These are phyloP conservation scores for Geotrichum armillariae DNA, from an alignment of 1,139 yeast species.

Conservation along the genomic window DNA sequence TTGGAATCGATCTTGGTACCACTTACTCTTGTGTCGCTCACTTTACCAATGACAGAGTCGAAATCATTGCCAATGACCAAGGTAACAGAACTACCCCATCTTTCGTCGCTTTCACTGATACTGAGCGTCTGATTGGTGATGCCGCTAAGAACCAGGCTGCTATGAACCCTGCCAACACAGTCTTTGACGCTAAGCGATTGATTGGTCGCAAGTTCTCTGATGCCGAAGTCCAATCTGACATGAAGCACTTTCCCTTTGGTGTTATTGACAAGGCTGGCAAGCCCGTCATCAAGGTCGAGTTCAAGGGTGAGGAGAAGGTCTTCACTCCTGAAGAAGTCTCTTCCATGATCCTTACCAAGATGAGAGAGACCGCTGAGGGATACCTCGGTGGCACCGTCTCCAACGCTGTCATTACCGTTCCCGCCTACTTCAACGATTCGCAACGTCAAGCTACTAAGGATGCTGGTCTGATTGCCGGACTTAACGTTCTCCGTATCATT, in stretches of 20 bases:
- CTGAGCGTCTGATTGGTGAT: slow-evolving; percentile 97
- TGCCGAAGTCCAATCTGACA: slow-evolving; percentile 86
- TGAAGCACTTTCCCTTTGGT: slow-evolving; percentile 96
- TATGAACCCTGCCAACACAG: slow-evolving; percentile 93
- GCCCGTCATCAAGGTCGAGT: slow-evolving; percentile 89
- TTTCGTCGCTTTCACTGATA: slow-evolving; percentile 93
- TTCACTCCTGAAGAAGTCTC: slow-evolving; percentile 97
- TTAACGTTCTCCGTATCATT: slow-evolving; percentile 89
- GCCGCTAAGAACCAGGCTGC: slow-evolving; percentile 99
- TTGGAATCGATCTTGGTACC: slow-evolving; percentile 93
- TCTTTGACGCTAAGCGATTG: slow-evolving; percentile 95
- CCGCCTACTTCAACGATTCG: slow-evolving; percentile 95
- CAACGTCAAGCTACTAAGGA: slow-evolving; percentile 98
- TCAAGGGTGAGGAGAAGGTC: slow-evolving; percentile 88
- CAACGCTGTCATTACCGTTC: slow-evolving; percentile 91
- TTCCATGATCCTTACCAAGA: slow-evolving; percentile 90
- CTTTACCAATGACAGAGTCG: slow-evolving; percentile 87
- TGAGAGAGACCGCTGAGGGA: slow-evolving; percentile 95
- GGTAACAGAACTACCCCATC: slow-evolving; percentile 99
- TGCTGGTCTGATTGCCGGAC: slow-evolving; percentile 95
- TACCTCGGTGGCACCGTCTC: slow-evolving; percentile 82
- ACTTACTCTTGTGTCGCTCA: slow-evolving; percentile 98
- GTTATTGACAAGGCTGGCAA: slow-evolving; percentile 81
- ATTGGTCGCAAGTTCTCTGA: slow-evolving; percentile 91
- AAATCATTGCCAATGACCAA: slow-evolving; percentile 96